Base-by-base conservation (phyloP, 257 asterid genomes). In the Avicennia marina region DNA sequence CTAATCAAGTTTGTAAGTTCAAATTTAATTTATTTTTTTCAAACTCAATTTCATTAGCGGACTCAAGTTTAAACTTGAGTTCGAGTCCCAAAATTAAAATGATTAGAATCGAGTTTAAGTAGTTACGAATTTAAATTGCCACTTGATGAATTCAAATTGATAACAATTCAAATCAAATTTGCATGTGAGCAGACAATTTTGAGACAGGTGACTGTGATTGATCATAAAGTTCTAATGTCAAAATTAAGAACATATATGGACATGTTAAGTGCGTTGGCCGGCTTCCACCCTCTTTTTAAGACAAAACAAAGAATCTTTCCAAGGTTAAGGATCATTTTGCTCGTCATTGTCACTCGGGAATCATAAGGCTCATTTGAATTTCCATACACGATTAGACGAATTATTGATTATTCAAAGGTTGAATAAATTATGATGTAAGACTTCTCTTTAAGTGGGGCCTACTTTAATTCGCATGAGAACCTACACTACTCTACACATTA, bases 381-480 rank as follows among this genome's bases (percentile, higher is more conserved):
- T 42, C 32, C 47, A 45, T 38, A 25, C 15, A 60, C 51, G 64
- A 52, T 51, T 62, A 33, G 66, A 66, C 68, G 60, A 42, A 42
- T n/a, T 22, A 60, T 20, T 25, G 46, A 44, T 39, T 31, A 22
- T 59, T 56, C 59, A 65, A 56, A 56, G 36, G 47, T 46, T 24
- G 12, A 44, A 15, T n/a, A n/a, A n/a, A n/a, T n/a, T 24, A 32
- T 65, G 44, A 56, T 57, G 44, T 48, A 41, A 50, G 56, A 44
- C 33, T 69, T 44, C n/a, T 52, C 26, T 24, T 42, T 52, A 1
- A 61, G 43, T 8, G 52, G 74, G 76, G 48, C 68, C 74, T 16
- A 51, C 61, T 16, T 41, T n/a, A n/a, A n/a, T 6, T 21, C 46
- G 41, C 59, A 56, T 46, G 61, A 68, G 4, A 47, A 32, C 32